These are phyloP conservation scores for Aureobasidium sp. DNA, from an alignment of 2,329 filamentous ascomycete genomes.

Conservation along the genomic window DNA sequence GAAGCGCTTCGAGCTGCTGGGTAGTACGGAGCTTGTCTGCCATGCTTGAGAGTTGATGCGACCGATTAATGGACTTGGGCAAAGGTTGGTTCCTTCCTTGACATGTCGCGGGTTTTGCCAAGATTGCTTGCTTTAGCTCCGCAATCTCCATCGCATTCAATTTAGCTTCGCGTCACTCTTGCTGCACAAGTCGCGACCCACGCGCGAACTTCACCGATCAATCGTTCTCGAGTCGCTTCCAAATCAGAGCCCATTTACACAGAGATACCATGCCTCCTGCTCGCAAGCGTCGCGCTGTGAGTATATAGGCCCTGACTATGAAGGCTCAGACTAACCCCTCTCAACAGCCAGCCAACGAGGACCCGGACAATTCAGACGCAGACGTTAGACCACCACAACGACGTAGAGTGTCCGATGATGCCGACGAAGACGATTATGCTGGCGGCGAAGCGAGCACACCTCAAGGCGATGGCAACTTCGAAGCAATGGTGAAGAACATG, in stretches of 20 bases:
- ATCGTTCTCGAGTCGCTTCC: background rate
- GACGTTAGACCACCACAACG: constrained; percentile 24
- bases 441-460: constrained; percentile 17
- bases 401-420: constrained; percentile 16
- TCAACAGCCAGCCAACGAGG: constrained; percentile 15
- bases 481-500: constrained; percentile 50
- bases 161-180: background rate
- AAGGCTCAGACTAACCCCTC: background rate
- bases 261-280: background rate
- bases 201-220: background rate
- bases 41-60: constrained; percentile 27
- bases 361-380: constrained; percentile 17
- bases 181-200: background rate
- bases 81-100: background rate
- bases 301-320: background rate
- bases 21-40: constrained; percentile 97
- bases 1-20: constrained; percentile 94
- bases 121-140: background rate
- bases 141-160: background rate
- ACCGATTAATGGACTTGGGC: background rate
- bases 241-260: too few species aligned
- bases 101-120: background rate
- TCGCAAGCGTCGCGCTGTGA: constrained; percentile 23
- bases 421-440: constrained; percentile 12
- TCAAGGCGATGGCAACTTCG: constrained; percentile 23